A percentile compares a stretch with the other conserved stretches of the same genome.
Conservation (phyloP, 805 yeast genomes). For the Barnettozyma populi region DNA sequence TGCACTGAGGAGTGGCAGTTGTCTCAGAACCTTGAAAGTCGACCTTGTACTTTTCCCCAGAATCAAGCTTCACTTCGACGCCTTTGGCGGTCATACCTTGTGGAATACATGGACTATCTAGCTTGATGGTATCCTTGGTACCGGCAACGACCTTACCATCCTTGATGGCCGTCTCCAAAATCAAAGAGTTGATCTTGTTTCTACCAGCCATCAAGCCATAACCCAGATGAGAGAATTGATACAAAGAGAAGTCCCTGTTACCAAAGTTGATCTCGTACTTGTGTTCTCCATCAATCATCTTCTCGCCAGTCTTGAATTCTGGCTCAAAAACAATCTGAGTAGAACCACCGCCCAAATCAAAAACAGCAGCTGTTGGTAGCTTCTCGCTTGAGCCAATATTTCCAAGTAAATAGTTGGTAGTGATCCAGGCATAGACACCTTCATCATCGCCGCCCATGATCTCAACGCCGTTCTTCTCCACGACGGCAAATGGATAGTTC, state of each 20-base stretch:
- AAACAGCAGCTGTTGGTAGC: slow-evolving; percentile 89
- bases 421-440: slow-evolving; percentile 98
- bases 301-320: slow-evolving; percentile 48
- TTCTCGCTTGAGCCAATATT: slow-evolving; percentile 77
- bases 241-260: slow-evolving; percentile 68
- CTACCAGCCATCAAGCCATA: slow-evolving; percentile 95
- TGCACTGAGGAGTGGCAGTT: slow-evolving; percentile 79
- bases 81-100: slow-evolving; percentile 61
- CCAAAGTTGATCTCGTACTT: slow-evolving; percentile 79
- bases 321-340: slow-evolving; percentile 99
- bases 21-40: slow-evolving; percentile 59
- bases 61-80: slow-evolving; percentile 53
- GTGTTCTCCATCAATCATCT: slow-evolving; percentile 83
- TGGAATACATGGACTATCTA: slow-evolving; percentile 83
- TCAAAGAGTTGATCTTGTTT: slow-evolving; percentile 64
- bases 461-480: slow-evolving; percentile 77
- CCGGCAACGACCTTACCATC: slow-evolving; percentile 35
- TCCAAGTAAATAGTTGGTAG: slow-evolving; percentile 88
- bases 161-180: slow-evolving; percentile 49
- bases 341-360: slow-evolving; percentile 97
- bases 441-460: slow-evolving; percentile 97
- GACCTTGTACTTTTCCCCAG: slow-evolving; percentile 44
- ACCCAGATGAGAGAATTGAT: slow-evolving; percentile 93
- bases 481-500: slow-evolving; percentile 90
- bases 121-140: slow-evolving; percentile 37